Percentiles rank a stretch among this genome's conserved stretches.
phyloP scores from a whole-genome alignment of 306 rosid species.

The Prunus mira region DNA sequence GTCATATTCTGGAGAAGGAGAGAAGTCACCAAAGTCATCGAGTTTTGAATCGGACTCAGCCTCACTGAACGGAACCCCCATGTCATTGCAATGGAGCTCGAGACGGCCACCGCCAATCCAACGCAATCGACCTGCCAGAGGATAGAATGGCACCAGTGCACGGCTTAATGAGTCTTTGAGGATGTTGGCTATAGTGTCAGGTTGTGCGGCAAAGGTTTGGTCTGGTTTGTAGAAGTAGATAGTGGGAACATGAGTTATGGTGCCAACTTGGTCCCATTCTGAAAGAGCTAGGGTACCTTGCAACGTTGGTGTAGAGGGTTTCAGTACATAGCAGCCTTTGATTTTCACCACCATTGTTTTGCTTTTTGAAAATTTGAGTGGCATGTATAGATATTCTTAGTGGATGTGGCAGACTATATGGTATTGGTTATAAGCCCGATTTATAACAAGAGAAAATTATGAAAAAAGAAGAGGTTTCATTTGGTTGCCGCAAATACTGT shows the following conservation, averaged over 20 bases:
- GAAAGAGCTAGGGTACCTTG: constrained; percentile 33
- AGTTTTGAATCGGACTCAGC: constrained; percentile 38
- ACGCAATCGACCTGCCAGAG: constrained; percentile 52
- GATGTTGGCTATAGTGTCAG: constrained; percentile 22
- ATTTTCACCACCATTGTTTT: constrained; percentile 33
- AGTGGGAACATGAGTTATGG: constrained; percentile 41
- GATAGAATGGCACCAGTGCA: constrained; percentile 58
- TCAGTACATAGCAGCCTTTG: constrained; percentile 29
- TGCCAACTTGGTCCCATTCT: constrained; percentile 56
- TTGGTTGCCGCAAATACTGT: not conserved
- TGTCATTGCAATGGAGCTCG: constrained; percentile 49
- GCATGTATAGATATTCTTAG: not conserved
- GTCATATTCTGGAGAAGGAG: constrained; percentile 18
- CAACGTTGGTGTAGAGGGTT: constrained; percentile 42
- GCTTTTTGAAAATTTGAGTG: not conserved
- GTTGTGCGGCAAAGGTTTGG: constrained; percentile 1
- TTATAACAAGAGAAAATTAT: not conserved
- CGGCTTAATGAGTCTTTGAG: constrained; percentile 41
- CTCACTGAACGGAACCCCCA: constrained; percentile 42
- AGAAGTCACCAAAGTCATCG: constrained; percentile 35
- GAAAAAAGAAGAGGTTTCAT: not conserved
- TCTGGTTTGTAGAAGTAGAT: constrained; percentile 45
- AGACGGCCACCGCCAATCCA: constrained; percentile 46
- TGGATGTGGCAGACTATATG: not conserved
- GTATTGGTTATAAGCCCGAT: not conserved